A percentile compares a stretch with the other conserved stretches of the same genome.
Conservation (phyloP, 257 asterid species). For the Coffea eugenioides region DNA sequence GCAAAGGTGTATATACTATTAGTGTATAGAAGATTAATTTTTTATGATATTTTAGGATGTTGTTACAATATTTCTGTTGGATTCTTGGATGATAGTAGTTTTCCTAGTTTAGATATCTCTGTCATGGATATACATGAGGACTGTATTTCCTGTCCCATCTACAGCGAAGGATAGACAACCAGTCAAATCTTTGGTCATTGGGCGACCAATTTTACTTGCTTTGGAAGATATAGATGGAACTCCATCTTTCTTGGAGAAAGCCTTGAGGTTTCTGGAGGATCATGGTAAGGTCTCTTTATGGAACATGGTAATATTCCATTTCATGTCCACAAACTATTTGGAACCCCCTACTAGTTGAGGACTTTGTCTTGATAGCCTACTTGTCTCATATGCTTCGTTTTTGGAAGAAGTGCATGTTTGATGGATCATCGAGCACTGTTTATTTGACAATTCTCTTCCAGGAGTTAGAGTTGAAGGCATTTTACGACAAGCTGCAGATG, state of each 20-base stretch:
- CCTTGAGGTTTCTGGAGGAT: constrained; percentile 87
- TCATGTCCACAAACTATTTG: not conserved
- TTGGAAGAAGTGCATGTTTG: constrained; percentile 1
- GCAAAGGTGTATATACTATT: no score
- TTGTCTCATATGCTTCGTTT: not conserved
- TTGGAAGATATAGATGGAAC: constrained; percentile 96
- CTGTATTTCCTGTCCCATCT: constrained; percentile 8
- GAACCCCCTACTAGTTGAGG: not conserved
- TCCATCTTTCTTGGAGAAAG: constrained; percentile 96
- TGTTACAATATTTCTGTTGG: not conserved
- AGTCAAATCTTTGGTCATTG: constrained; percentile 75
- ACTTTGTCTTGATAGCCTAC: not conserved
- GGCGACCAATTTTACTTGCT: constrained; percentile 94
- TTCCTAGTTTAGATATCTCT: constrained; percentile 3
- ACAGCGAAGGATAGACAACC: constrained; percentile 76
- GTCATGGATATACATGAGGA: constrained; percentile 11
- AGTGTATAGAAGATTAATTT: no score
- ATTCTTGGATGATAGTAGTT: not conserved
- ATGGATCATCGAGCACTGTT: constrained; percentile 27
- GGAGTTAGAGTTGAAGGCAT: constrained; percentile 92
- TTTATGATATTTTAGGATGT: not conserved
- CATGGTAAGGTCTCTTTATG: constrained; percentile 55
- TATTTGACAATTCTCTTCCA: constrained; percentile 32
- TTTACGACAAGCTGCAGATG: constrained; percentile 98
- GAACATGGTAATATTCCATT: constrained; percentile 9